Conservation (phyloP, 2,329 filamentous ascomycete species). For the Colletotrichum limetticola region DNA sequence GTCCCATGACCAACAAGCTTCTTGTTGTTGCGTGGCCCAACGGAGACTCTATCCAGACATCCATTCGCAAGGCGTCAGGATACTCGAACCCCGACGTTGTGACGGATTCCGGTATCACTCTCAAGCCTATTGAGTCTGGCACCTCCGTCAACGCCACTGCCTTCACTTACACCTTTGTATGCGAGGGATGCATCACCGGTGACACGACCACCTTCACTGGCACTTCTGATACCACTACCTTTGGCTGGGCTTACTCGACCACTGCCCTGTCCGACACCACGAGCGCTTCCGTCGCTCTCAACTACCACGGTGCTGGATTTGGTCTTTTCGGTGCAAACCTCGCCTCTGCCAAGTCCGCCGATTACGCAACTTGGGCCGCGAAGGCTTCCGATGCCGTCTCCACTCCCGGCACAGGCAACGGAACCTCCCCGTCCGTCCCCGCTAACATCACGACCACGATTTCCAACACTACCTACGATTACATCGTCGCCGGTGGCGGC, state of each 20-base stretch:
- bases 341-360: constrained; percentile 35
- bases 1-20: constrained; percentile 55
- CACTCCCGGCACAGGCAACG: constrained; percentile 20
- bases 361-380: constrained; percentile 37
- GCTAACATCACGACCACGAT: constrained; percentile 33
- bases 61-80: constrained; percentile 40
- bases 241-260: constrained; percentile 35
- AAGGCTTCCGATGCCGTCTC: constrained; percentile 40
- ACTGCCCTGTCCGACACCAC: constrained; percentile 35
- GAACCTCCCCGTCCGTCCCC: constrained; percentile 12
- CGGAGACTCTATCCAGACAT: constrained; percentile 46
- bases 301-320: constrained; percentile 37
- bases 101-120: constrained; percentile 46
- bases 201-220: constrained; percentile 40
- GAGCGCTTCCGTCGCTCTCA: constrained; percentile 34
- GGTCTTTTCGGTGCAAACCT: constrained; percentile 38
- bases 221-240: constrained; percentile 22
- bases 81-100: constrained; percentile 54
- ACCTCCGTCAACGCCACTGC: constrained; percentile 59
- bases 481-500: constrained; percentile 36
- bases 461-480: constrained; percentile 34
- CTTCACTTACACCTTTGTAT: constrained; percentile 61
- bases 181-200: constrained; percentile 49
- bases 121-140: constrained; percentile 56
- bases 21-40: constrained; percentile 58